phyloP scores from a whole-genome alignment of 768 basidiomycete genomes.

The Tylopilus cervinicoccineus region DNA sequence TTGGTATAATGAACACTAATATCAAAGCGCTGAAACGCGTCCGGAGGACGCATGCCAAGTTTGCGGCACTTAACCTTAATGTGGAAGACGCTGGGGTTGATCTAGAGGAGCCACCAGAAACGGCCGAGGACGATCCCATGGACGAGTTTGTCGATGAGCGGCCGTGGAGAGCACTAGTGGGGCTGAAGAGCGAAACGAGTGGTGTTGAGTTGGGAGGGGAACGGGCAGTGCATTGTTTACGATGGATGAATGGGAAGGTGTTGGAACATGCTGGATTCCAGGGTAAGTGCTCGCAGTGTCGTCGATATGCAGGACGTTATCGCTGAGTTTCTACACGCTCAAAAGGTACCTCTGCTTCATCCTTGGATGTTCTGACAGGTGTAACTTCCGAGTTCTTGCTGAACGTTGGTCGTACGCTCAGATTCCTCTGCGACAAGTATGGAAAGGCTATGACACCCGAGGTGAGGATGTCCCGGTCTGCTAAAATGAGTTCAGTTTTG shows the following conservation, averaged over 20 bases:
- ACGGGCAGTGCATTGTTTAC: constrained; percentile 59
- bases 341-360: constrained; percentile 66
- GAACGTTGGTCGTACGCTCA: constrained; percentile 85
- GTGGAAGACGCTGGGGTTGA: constrained; percentile 33
- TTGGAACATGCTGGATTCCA: constrained; percentile 92
- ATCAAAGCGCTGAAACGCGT: constrained; percentile 72
- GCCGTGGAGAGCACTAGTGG: constrained; percentile 46
- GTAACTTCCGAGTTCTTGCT: constrained; percentile 77
- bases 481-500: background rate
- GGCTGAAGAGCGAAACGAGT: constrained; percentile 8
- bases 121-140: constrained; percentile 27
- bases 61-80: constrained; percentile 49
- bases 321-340: constrained; percentile 5
- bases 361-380: constrained; percentile 73
- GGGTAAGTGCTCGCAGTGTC: constrained; percentile 45
- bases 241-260: constrained; percentile 72
- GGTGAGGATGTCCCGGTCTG: constrained; percentile 41
- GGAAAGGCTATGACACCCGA: constrained; percentile 77
- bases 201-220: constrained; percentile 56
- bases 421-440: constrained; percentile 79
- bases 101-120: constrained; percentile 33
- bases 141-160: constrained; percentile 50
- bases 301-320: background rate
- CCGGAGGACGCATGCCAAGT: constrained; percentile 67
- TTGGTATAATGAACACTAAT: constrained; percentile 73